These are phyloP conservation scores for Colletotrichum theobromicola DNA, from an alignment of 2,329 filamentous ascomycete genomes.

Conservation along the genomic window DNA sequence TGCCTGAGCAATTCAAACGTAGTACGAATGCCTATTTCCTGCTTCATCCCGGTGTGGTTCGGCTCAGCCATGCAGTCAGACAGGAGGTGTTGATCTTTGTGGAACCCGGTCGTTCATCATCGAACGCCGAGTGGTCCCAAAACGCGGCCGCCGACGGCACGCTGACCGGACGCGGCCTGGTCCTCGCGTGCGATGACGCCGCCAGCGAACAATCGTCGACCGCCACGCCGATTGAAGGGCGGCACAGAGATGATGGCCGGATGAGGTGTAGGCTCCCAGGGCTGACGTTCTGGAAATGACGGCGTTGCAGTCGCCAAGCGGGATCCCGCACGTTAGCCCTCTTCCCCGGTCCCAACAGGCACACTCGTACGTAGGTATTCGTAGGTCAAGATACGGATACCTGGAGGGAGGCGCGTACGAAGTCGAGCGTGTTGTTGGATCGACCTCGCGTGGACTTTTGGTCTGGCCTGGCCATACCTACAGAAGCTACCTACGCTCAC, in stretches of 20 bases:
- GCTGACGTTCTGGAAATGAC: slow-evolving; percentile 13
- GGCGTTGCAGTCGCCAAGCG: slow-evolving; percentile 5
- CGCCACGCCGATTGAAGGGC: background rate
- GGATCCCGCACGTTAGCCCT: background rate
- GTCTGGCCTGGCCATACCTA: background rate
- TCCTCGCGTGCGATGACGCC: background rate
- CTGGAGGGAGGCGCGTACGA: background rate
- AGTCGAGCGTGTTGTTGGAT: background rate
- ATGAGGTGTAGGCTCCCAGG: background rate
- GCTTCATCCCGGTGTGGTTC: background rate
- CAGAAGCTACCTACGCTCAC: background rate
- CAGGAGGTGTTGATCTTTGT: slow-evolving; percentile 6
- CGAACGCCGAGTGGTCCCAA: background rate
- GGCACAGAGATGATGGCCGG: background rate
- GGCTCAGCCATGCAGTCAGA: slow-evolving; percentile 1
- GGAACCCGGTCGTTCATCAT: background rate
- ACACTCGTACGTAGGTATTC: background rate
- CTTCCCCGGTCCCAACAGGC: background rate
- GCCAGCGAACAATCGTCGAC: background rate
- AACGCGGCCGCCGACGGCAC: background rate
- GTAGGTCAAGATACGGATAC: background rate
- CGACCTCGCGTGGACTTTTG: background rate
- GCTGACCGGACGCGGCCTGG: background rate
- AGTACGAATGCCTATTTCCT: background rate
- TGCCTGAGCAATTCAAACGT: background rate